Evolutionary conservation across 805 yeast genomes (phyloP), one percentile per base, ranked within the genome.

Genomic region (Barnettozyma vustinii): DNA sequence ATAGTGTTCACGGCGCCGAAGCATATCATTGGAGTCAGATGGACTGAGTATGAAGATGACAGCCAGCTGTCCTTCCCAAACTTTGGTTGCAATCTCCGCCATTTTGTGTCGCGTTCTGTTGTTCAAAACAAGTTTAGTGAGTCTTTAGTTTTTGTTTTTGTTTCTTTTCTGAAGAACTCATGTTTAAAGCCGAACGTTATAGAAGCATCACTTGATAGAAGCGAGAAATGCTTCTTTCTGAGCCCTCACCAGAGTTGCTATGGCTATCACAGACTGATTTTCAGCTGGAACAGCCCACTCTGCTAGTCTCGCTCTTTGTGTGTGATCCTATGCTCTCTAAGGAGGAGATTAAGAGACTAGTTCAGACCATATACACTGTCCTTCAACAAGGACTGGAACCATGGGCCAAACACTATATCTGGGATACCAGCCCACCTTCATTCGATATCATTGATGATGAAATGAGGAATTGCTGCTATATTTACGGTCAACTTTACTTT

Each of bases 21-120:
- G 48, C 58, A 54, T 54, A 30, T 56, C 58, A 26, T 55, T 60
- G n/a, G 55, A 52, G 39, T 59, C 62, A 27, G 40, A 45, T 9
- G 59, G 40, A 26, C 60, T 51, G 16, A 71, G 61, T 1, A 56
- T 48, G 9, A 81, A 54, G 42, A 66, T 65, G 6, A 78, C 63
- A 50, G 79, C 76, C 6, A 83, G 56, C 8, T 72, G 54, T 3
- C 87, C 87, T 37, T 70, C 64, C 87, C 87, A 83, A 12, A 80
- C 58, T 36, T 63, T 56, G 32, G 66, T 61, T 3, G 33, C 33
- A 7, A 76, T 53, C 10, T 62, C 66, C 16, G 59, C 43, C 67
- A 62, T 62, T 16, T n/a, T 25, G n/a, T 16, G 7, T 9, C 15
- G 33, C 15, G 18, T n/a, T 9, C 12, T 12, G 10, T 42, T 9